Evolutionary conservation across 345 rosid genomes (phyloP), one percentile per base, ranked within the genome.

Genomic region (Arabidopsis arenosa): DNA sequence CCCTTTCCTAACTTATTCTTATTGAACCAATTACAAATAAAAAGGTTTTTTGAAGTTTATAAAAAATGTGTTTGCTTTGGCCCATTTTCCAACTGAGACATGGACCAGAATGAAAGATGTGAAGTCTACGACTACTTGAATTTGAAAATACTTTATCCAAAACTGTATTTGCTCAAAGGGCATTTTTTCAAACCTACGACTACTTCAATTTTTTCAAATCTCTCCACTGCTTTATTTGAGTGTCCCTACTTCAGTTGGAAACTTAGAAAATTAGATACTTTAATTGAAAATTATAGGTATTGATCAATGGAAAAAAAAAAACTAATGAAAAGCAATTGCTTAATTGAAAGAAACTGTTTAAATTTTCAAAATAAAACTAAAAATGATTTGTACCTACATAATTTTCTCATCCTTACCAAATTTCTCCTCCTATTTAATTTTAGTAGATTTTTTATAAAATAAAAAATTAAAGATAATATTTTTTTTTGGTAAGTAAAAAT

Each of bases 101-200:
- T 61, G 13, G 6, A 62, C 35, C 35, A 40, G 33, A 44, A 36
- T 18, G 39, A 23, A 40, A 23, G 39, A 32, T 17, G 64, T 56
- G 44, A 70, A 23, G 26, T 23, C 26, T 23, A 23, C 26, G 26
- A 23, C 26, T 23, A 23, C 26, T 23, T 23, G 1, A 23, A 23
- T 23, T 23, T 23, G 26, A 23, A 23, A 23, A 23, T 23, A 23
- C 26, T 23, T 23, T 23, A 1, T 23, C 26, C 26, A 23, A 23
- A 23, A 23, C 1, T 23, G 26, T 23, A 23, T 23, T 23, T 23
- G 26, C 43, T 41, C 64, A 69, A 43, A 54, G 18, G 18, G 1
- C 54, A 69, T 32, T 69, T 15, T 55, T 69, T 56, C 73, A 69
- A 68, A 54, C 53, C 2, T 68, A 37, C 21, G 61, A 53, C 51